Evolutionary conservation across 169 alveolate genomes (phyloP), one percentile per base, ranked within the genome.

Genomic region (Plasmodium inui): DNA sequence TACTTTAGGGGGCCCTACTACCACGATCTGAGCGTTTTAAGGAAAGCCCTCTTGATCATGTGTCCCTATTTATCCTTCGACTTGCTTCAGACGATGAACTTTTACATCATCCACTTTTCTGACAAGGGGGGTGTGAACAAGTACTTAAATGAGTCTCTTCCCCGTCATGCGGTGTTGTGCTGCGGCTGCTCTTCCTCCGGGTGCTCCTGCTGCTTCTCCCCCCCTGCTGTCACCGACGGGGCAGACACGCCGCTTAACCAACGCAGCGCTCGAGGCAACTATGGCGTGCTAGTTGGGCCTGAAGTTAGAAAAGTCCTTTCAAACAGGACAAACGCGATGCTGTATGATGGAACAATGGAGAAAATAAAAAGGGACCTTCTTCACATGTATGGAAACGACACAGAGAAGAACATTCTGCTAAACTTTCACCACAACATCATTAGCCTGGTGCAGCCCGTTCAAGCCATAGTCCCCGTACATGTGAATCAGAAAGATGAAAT

Each of bases 381-480:
- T 17, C 55, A 26, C 37, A 84, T 71, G 83, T 84, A 84, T 34
- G 55, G 76, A 30, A 84, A 44, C 9, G 55, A 84, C 19, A 73
- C 50, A 12, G 92, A 84, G 53, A 67, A 44, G 7, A 39, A 32
- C 19, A 84, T 84, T 71, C 44, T 84, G 28, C 2, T 8, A 1
- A 84, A 67, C 44, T 71, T 84, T 9, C 70, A 84, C 10, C 37
- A 34, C 0, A 84, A 84, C 12, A 70, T 84, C 14, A 32, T 67
- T 39, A 84, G 30, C 8, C 28, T 84, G 19, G 34, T 84, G 6
- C 57, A 32, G 9, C 83, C 83, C 0, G 92, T 84, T 1, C 50
- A 84, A 22, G 92, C 92, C 12, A 70, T 70, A 3, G 82, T 84
- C 6, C 92, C 92, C 30, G 92, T 84, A n/a, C 70, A 22, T 12